Evolutionary conservation across 768 basidiomycete genomes (phyloP).

Genomic region (Lactarius deliciosus): DNA sequence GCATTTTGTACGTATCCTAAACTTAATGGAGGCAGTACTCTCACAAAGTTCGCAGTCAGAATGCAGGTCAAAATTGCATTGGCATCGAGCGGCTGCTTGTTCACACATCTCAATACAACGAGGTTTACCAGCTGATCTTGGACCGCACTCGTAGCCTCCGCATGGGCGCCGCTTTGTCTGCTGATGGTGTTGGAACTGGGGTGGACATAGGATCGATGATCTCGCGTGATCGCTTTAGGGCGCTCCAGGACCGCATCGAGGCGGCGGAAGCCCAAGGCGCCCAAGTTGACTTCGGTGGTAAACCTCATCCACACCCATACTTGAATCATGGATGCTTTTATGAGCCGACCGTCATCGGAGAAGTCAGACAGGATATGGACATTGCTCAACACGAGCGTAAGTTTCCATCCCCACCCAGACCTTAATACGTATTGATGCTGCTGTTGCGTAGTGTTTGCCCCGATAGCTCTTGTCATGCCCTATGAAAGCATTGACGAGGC

Average conservation of each 20-base stretch:
- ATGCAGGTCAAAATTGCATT: slow-evolving; percentile 95
- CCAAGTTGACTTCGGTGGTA: slow-evolving; percentile 59
- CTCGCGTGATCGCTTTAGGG: slow-evolving; percentile 47
- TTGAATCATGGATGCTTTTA: slow-evolving; percentile 80
- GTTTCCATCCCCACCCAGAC: slow-evolving; percentile 34
- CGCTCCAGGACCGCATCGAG: slow-evolving; percentile 62
- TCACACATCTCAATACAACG: slow-evolving; percentile 72
- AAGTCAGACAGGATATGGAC: slow-evolving; percentile 66
- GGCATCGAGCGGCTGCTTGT: slow-evolving; percentile 94
- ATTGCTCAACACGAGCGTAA: slow-evolving; percentile 80
- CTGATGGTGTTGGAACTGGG: slow-evolving; percentile 67
- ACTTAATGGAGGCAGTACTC: neutral
- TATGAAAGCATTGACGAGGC: slow-evolving; percentile 86
- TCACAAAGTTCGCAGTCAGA: slow-evolving; percentile 58
- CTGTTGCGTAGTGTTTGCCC: slow-evolving; percentile 74
- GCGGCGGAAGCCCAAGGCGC: slow-evolving; percentile 73
- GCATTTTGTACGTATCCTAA: slow-evolving; percentile 69
- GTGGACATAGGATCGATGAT: slow-evolving; percentile 74
- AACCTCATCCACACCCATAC: slow-evolving; percentile 61
- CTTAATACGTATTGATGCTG: slow-evolving; percentile 18
- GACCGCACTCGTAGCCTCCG: slow-evolving; percentile 70
- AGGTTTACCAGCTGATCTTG: slow-evolving; percentile 62
- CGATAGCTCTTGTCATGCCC: slow-evolving; percentile 81
- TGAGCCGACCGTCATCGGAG: slow-evolving; percentile 80
- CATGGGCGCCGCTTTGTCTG: slow-evolving; percentile 72